A percentile compares a stretch with the other conserved stretches of the same genome.
Evolutionary conservation across 352 stramenopile genomes (phyloP).

Genomic region (Phytophthora citricola): DNA sequence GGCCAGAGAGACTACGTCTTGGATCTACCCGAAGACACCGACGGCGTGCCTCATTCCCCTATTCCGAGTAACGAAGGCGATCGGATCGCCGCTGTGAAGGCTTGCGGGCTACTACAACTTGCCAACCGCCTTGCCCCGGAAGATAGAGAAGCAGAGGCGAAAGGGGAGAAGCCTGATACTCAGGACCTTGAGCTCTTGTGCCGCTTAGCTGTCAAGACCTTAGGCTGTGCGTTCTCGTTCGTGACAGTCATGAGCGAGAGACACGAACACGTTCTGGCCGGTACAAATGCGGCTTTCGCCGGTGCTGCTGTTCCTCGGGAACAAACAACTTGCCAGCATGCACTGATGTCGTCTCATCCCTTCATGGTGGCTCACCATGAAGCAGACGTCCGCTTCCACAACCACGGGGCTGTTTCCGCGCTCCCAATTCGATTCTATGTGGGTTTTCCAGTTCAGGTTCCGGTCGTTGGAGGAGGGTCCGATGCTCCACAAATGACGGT

Average conservation of each 20-base stretch:
- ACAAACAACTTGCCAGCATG: slow-evolving; percentile 62
- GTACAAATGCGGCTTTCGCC: slow-evolving; percentile 28
- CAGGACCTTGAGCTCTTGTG: slow-evolving; percentile 64
- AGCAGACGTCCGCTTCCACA: slow-evolving; percentile 61
- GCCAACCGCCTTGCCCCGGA: slow-evolving; percentile 22
- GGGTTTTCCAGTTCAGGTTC: slow-evolving; percentile 55
- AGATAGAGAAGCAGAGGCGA: slow-evolving; percentile 18
- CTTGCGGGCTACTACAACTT: slow-evolving; percentile 18
- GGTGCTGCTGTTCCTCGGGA: slow-evolving; percentile 46
- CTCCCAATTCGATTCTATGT: slow-evolving; percentile 64
- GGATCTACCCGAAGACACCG: slow-evolving; percentile 26
- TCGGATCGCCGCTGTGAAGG: slow-evolving; percentile 22
- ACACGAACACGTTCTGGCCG: slow-evolving; percentile 46
- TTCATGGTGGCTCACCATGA: slow-evolving; percentile 63
- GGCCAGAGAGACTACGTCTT: slow-evolving; percentile 21
- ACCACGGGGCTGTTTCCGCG: slow-evolving; percentile 27
- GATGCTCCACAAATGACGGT: slow-evolving; percentile 17
- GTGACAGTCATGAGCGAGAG: slow-evolving; percentile 57
- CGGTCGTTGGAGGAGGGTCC: slow-evolving; percentile 1
- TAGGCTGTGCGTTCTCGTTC: slow-evolving; percentile 55
- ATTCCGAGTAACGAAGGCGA: slow-evolving; percentile 40
- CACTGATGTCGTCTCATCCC: slow-evolving; percentile 55
- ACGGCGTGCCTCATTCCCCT: slow-evolving; percentile 21
- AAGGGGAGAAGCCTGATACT: slow-evolving; percentile 27
- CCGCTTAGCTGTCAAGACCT: slow-evolving; percentile 47